These are phyloP conservation scores for Candida namnaoensis DNA, from an alignment of 805 yeast genomes.

Conservation along the genomic window DNA sequence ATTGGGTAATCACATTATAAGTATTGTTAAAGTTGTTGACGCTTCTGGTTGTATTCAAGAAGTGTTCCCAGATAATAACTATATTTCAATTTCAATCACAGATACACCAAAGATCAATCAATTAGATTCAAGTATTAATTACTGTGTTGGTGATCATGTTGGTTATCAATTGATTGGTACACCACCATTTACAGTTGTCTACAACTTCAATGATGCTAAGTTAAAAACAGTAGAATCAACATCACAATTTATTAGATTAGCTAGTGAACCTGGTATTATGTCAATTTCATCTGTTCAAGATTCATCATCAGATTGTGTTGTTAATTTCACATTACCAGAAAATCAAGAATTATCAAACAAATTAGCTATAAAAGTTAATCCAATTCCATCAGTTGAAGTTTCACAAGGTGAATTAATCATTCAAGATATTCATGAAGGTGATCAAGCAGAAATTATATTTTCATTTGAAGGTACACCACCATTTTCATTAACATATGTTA, in stretches of 20 bases:
- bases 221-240: constrained; percentile 47
- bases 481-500: constrained; percentile 73
- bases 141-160: constrained; percentile 91
- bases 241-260: constrained; percentile 55
- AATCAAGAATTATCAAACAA: constrained; percentile 22
- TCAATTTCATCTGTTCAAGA: constrained; percentile 64
- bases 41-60: constrained; percentile 58
- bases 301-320: constrained; percentile 64
- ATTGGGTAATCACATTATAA: constrained; percentile 64
- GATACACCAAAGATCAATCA: constrained; percentile 65
- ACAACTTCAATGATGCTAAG: constrained; percentile 56
- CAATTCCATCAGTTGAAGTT: constrained; percentile 74
- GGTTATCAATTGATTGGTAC: constrained; percentile 68
- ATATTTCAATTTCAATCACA: constrained; percentile 51
- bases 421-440: constrained; percentile 91
- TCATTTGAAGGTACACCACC: constrained; percentile 87
- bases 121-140: constrained; percentile 34
- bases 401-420: constrained; percentile 68
- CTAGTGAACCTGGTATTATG: constrained; percentile 75
- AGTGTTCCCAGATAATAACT: constrained; percentile 31
- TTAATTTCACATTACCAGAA: constrained; percentile 38
- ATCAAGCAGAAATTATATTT: constrained; percentile 80
- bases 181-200: constrained; percentile 71
- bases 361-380: constrained; percentile 35
- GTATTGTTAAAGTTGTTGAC: constrained; percentile 53